Conservation (phyloP, 2,329 filamentous ascomycete species). For the Exophiala phaeomuriformis region DNA sequence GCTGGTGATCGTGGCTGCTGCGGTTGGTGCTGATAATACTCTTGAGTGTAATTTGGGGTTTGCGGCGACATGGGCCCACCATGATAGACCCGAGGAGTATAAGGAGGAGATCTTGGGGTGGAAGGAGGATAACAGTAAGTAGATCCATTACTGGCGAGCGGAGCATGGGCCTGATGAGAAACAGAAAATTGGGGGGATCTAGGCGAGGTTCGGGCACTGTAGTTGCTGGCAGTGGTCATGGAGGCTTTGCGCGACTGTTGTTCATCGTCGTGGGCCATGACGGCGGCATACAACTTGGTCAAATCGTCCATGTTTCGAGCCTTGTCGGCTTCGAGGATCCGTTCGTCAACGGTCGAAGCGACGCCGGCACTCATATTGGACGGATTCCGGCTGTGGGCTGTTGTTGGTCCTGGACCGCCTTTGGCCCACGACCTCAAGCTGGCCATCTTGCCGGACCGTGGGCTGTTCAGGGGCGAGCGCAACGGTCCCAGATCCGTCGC, state of each 20-base stretch:
- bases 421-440: conserved; percentile 37
- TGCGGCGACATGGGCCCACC: conserved; percentile 10
- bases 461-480: conserved; percentile 29
- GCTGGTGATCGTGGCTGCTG: too few relatives aligned
- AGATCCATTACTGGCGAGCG: conserved; percentile 13
- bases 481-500: too few relatives aligned
- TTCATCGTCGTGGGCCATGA: conserved; percentile 74
- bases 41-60: conserved; percentile 10
- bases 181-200: conserved; percentile 13
- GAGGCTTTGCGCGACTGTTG: conserved; percentile 28
- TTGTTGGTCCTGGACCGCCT: conserved; percentile 20
- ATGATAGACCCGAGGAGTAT: conserved; percentile 1
- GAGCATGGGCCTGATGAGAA: conserved; percentile 25
- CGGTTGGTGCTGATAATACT: too few relatives aligned
- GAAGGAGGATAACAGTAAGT: not conserved
- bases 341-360: conserved; percentile 62
- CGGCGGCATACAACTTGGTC: conserved; percentile 83
- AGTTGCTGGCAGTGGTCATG: not conserved
- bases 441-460: conserved; percentile 30
- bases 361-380: conserved; percentile 51
- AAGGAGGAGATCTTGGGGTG: conserved; percentile 16
- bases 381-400: conserved; percentile 32
- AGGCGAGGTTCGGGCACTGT: conserved; percentile 21
- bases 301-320: conserved; percentile 72
- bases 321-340: conserved; percentile 66